A percentile compares a stretch with the other conserved stretches of the same genome.
Conservation (phyloP, 2,329 filamentous ascomycete species). For the Laburnicola sp. region DNA sequence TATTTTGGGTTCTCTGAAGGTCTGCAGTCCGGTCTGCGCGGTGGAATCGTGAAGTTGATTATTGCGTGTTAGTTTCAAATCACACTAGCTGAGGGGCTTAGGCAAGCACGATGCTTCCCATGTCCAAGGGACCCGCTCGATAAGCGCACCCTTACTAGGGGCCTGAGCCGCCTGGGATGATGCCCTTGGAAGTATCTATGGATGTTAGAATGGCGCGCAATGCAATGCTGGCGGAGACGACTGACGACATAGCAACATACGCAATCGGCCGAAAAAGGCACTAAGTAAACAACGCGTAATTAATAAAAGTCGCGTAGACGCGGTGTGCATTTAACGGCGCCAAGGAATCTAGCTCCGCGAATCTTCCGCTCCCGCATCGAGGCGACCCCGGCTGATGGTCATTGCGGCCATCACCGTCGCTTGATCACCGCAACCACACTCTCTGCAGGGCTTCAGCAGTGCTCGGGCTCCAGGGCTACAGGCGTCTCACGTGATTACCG, state of each 20-base stretch:
- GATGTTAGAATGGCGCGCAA: not conserved
- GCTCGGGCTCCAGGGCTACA: slow-evolving; percentile 3
- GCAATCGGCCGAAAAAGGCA: not conserved
- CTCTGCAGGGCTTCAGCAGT: slow-evolving; percentile 17
- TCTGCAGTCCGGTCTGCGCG: slow-evolving; percentile 11
- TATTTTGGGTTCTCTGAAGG: slow-evolving; percentile 14
- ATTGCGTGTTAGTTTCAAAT: slow-evolving; percentile 10
- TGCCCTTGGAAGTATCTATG: no score
- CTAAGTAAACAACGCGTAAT: slow-evolving; percentile 2
- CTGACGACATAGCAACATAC: not conserved
- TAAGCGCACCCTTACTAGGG: not conserved
- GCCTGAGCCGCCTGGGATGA: no score
- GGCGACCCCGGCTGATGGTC: slow-evolving; percentile 1
- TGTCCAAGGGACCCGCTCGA: not conserved
- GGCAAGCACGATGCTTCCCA: slow-evolving; percentile 2
- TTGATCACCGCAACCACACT: slow-evolving; percentile 14
- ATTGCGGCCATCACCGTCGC: slow-evolving; percentile 1
- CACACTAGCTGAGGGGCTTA: slow-evolving; percentile 4
- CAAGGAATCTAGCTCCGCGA: slow-evolving; percentile 6
- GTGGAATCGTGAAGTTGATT: slow-evolving; percentile 10
- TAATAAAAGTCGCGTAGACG: not conserved
- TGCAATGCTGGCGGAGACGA: not conserved
- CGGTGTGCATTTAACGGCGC: slow-evolving; percentile 4
- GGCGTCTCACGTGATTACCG: slow-evolving; percentile 8
- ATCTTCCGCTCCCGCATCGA: not conserved